Evolutionary conservation across 2,329 filamentous ascomycete genomes (phyloP).

Genomic region (Sclerotiophoma versabilis): DNA sequence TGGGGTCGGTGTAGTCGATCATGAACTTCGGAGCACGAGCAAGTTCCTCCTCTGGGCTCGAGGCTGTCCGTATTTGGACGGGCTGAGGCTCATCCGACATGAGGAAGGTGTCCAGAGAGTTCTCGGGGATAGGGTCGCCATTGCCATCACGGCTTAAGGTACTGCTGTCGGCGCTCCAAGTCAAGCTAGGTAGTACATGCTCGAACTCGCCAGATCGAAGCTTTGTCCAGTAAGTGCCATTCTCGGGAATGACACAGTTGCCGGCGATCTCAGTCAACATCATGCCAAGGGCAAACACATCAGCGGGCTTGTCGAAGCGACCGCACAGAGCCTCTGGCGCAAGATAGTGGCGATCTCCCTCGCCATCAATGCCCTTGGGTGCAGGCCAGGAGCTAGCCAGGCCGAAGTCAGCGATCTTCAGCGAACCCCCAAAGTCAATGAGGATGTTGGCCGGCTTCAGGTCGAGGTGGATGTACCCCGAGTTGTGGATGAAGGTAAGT

Average conservation of each 20-base stretch:
- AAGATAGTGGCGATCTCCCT: conserved; percentile 96
- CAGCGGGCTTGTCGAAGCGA: conserved; percentile 86
- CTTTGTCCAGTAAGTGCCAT: conserved; percentile 89
- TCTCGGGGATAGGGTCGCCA: conserved; percentile 39
- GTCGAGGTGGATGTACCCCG: conserved; percentile 84
- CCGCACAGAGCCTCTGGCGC: conserved; percentile 90
- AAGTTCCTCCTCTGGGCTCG: conserved; percentile 59
- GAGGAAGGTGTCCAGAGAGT: conserved; percentile 34
- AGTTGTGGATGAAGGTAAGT: conserved; percentile 86
- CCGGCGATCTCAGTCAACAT: conserved; percentile 94
- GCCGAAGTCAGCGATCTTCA: conserved; percentile 89
- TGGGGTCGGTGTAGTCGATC: conserved; percentile 73
- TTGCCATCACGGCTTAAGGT: conserved; percentile 74
- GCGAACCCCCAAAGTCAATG: conserved; percentile 78
- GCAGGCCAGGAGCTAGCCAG: conserved; percentile 82
- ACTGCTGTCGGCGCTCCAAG: conserved; percentile 75
- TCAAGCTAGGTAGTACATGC: conserved; percentile 81
- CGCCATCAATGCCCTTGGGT: conserved; percentile 78
- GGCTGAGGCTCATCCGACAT: conserved; percentile 50
- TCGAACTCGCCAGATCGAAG: conserved; percentile 88
- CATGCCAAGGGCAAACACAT: conserved; percentile 92
- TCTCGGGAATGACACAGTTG: conserved; percentile 92
- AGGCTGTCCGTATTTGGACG: conserved; percentile 38
- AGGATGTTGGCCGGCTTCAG: conserved; percentile 86
- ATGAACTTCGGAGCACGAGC: conserved; percentile 84